These are phyloP conservation scores for Xylariaceae sp. DNA, from an alignment of 2,329 filamentous ascomycete species.

Conservation along the genomic window DNA sequence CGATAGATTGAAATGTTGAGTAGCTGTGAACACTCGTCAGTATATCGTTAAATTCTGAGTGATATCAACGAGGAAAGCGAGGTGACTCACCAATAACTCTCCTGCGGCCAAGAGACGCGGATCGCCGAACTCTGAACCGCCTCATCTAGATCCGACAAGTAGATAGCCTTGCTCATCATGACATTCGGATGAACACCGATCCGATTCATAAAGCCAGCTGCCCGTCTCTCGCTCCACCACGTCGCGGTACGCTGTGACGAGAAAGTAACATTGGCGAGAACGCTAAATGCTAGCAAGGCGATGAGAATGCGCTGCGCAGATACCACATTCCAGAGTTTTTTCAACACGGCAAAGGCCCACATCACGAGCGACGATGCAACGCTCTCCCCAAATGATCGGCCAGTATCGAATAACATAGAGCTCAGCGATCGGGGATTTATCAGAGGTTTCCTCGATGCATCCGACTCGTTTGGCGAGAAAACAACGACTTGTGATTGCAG, in stretches of 20 bases:
- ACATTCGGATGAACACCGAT: constrained; percentile 77
- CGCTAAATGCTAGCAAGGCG: constrained; percentile 63
- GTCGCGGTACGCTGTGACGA: constrained; percentile 68
- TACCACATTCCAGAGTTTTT: constrained; percentile 64
- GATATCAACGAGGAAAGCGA: too few relatives aligned
- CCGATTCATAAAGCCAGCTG: constrained; percentile 74
- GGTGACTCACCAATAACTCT: constrained; percentile 49
- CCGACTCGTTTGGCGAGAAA: constrained; percentile 52
- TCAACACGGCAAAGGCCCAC: constrained; percentile 66
- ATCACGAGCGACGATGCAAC: constrained; percentile 74
- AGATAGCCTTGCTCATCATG: constrained; percentile 82
- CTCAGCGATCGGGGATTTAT: constrained; percentile 62
- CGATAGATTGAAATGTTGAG: constrained; percentile 58
- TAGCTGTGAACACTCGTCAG: constrained; percentile 42
- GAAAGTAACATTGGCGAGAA: constrained; percentile 70
- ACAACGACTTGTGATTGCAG: constrained; percentile 62
- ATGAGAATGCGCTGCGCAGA: constrained; percentile 75
- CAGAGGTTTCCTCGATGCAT: constrained; percentile 52
- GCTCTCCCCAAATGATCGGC: constrained; percentile 72
- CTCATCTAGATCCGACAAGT: constrained; percentile 75
- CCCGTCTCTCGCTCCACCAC: constrained; percentile 85
- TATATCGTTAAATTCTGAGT: background rate
- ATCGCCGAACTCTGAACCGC: constrained; percentile 42
- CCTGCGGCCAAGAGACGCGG: constrained; percentile 37
- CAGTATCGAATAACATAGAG: constrained; percentile 69